Evolutionary conservation across 2,329 filamentous ascomycete genomes (phyloP), one percentile per base, ranked within the genome.

Genomic region (Diaporthe sp.): DNA sequence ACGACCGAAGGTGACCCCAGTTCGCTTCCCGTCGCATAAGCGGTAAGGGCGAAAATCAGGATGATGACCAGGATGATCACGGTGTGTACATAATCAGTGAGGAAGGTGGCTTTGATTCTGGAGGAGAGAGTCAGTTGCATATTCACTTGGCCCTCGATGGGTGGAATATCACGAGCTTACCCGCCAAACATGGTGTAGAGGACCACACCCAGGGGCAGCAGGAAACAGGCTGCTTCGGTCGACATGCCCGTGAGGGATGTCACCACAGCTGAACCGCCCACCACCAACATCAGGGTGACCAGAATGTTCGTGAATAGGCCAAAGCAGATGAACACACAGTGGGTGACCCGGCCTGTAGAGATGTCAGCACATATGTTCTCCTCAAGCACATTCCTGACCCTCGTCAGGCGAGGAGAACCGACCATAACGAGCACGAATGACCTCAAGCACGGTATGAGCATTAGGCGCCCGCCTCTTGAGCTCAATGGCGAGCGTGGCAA

Each of bases 401-500:
- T 8, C 13, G 4, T 4, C 4, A 2, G 25, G 7, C 2, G 39
- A n/a, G 13, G 7, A n/a, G 3, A 9, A 65, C 60, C 5, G 9
- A 77, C 95, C 95, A 84, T 97, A 98, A 77, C 95, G 90, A 31
- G 94, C 95, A 75, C 91, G 90, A 80, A 97, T 94, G 67, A 94
- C 94, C 85, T 98, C 95, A 13, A 97, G 90, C 83, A 95, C 96
- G 0, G 91, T 93, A 79, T 98, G 95, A 0, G 95, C 95, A 81
- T 98, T 97, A 0, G 95, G 95, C 0, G 95, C 94, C 74, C 94
- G 91, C 78, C 94, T 89, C 87, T 98, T 98, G 71, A 98, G 85
- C 83, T 97, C 95, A 79, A 98, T 98, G 42, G 95, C 95, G 39
- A 98, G 89, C 0, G 95, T 97, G 1, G 96, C 95, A 80, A 98